Conservation (phyloP, 129 eudicot species). For the Silybum marianum region DNA sequence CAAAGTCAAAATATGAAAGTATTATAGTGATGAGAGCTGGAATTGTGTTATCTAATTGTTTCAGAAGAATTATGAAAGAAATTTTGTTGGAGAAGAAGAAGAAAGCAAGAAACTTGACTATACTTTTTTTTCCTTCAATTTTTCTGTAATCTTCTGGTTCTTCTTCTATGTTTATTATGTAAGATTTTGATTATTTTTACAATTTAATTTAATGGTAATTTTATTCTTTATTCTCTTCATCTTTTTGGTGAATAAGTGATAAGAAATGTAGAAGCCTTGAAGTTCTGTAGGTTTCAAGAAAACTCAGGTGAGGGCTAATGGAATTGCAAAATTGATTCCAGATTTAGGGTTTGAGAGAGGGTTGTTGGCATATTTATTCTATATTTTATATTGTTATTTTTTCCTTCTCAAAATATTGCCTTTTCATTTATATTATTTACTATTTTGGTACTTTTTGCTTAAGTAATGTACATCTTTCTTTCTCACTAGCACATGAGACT, state of each 20-base stretch:
- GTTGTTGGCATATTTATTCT: not conserved
- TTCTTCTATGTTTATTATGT: too few relatives aligned
- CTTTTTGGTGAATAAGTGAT: not conserved
- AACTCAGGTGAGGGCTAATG: slow-evolving; percentile 12
- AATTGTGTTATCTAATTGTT: slow-evolving; percentile 5
- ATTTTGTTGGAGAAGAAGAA: not conserved
- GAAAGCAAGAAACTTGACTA: slow-evolving; percentile 4
- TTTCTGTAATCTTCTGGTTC: not conserved
- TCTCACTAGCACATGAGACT: slow-evolving; percentile 11
- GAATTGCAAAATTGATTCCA: slow-evolving; percentile 10
- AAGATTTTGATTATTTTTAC: too few relatives aligned
- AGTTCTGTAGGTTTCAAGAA: not conserved
- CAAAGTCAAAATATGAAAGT: not conserved
- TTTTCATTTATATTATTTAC: slow-evolving; percentile 4
- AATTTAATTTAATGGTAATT: not conserved
- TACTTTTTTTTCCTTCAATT: not conserved
- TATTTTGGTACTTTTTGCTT: slow-evolving; percentile 9
- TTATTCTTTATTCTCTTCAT: not conserved
- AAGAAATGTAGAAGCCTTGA: too few relatives aligned
- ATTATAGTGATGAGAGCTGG: not conserved
- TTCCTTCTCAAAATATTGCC: not conserved
- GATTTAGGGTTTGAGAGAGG: not conserved
- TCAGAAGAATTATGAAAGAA: not conserved
- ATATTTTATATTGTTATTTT: not conserved
- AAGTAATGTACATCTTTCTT: slow-evolving; percentile 13